Evolutionary conservation across 768 basidiomycete species (phyloP).

Genomic region (Lentinula aciculospora): DNA sequence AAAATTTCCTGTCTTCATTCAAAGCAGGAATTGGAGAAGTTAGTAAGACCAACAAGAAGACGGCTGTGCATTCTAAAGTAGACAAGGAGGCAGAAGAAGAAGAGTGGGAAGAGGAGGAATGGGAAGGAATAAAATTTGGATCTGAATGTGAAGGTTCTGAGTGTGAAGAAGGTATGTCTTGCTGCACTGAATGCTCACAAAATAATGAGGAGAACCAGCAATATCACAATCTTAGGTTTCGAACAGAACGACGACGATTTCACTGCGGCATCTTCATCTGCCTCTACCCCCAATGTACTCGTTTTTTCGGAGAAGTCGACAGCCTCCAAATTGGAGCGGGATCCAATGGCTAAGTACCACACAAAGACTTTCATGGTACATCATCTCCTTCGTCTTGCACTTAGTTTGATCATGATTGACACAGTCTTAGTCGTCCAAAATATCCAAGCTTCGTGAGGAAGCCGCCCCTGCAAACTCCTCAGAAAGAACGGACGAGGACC

Average conservation of each 20-base stretch:
- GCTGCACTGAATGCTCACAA: neutral
- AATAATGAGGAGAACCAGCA: neutral
- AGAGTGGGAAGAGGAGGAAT: slow-evolving; percentile 36
- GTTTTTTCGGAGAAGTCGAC: slow-evolving; percentile 42
- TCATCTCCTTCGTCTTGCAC: neutral
- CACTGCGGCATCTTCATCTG: slow-evolving; percentile 21
- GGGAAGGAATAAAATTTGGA: slow-evolving; percentile 30
- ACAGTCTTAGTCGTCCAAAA: slow-evolving; percentile 66
- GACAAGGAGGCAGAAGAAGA: slow-evolving; percentile 20
- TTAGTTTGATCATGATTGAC: neutral
- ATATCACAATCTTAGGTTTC: slow-evolving; percentile 19
- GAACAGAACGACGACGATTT: slow-evolving; percentile 44
- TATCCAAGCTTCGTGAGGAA: slow-evolving; percentile 50
- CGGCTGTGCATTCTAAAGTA: slow-evolving; percentile 6
- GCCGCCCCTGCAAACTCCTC: slow-evolving; percentile 9
- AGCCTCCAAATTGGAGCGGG: slow-evolving; percentile 14
- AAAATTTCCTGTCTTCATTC: slow-evolving; percentile 41
- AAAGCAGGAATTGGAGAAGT: slow-evolving; percentile 10
- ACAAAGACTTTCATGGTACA: slow-evolving; percentile 75
- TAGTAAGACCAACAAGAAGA: slow-evolving; percentile 11
- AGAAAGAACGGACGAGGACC: slow-evolving; percentile 29
- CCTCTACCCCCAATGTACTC: slow-evolving; percentile 38
- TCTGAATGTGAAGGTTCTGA: slow-evolving; percentile 16
- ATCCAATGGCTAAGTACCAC: slow-evolving; percentile 25
- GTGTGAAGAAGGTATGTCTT: slow-evolving; percentile 9